Evolutionary conservation across 768 basidiomycete species (phyloP).

Genomic region (Phanerochaete sordida): DNA sequence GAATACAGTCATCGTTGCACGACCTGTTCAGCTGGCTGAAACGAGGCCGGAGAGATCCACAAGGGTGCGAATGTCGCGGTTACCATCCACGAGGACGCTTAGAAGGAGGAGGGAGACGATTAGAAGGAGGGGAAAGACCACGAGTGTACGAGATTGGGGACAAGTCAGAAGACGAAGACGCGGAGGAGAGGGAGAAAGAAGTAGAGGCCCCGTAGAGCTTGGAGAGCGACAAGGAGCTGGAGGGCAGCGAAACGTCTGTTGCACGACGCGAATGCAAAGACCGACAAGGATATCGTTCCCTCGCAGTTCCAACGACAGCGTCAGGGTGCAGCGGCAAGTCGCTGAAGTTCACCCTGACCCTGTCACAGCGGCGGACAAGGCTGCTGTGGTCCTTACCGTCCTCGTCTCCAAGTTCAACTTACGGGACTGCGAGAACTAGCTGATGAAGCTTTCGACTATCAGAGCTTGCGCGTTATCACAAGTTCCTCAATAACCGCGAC

Average conservation of each 20-base stretch:
- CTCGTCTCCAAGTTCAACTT: slow-evolving; percentile 83
- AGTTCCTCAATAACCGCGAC: slow-evolving; percentile 93
- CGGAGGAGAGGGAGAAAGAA: slow-evolving; percentile 54
- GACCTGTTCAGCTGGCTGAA: too few relatives aligned
- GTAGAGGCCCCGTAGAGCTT: slow-evolving; percentile 41
- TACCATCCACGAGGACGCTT: slow-evolving; percentile 96
- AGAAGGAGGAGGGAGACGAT: too few relatives aligned
- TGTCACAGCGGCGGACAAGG: slow-evolving; percentile 90
- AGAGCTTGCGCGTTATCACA: slow-evolving; percentile 88
- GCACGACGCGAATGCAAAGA: slow-evolving; percentile 41
- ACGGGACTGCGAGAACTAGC: slow-evolving; percentile 91
- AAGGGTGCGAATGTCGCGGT: slow-evolving; percentile 98
- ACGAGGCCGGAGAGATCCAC: slow-evolving; percentile 86
- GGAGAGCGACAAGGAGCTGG: slow-evolving; percentile 64
- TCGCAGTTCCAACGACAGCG: slow-evolving; percentile 92
- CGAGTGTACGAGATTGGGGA: slow-evolving; percentile 82
- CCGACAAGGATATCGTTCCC: slow-evolving; percentile 76
- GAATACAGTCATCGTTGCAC: too few relatives aligned
- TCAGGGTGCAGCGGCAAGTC: slow-evolving; percentile 97
- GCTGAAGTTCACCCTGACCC: slow-evolving; percentile 91
- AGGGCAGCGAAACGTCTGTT: slow-evolving; percentile 63
- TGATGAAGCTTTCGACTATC: slow-evolving; percentile 95
- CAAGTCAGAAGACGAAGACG: slow-evolving; percentile 68
- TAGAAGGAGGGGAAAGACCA: slow-evolving; percentile 91
- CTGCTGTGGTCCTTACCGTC: slow-evolving; percentile 76